Percentiles rank a stretch among this genome's conserved stretches.
phyloP scores from a whole-genome alignment of 176 grass and related monocot species.

The Carex myosuroides region DNA sequence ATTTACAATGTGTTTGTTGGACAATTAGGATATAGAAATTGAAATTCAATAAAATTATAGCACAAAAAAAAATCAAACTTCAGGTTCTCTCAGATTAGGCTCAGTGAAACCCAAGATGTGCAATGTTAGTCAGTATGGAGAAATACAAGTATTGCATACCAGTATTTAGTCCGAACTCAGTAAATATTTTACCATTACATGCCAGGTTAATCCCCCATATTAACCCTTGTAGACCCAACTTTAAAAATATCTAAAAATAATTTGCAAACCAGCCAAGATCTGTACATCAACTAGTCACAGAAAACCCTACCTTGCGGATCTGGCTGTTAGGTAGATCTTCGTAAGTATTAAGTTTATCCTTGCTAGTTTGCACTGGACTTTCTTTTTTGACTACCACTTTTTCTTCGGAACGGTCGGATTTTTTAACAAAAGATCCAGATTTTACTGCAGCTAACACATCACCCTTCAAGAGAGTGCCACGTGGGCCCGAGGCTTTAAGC shows the following conservation, averaged over 20 bases:
- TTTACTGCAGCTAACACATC: slow-evolving; percentile 75
- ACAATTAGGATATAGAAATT: background rate
- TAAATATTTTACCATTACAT: slow-evolving; percentile 18
- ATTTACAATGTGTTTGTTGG: background rate
- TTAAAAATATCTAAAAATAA: slow-evolving; percentile 6
- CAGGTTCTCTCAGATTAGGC: background rate
- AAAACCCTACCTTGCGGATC: slow-evolving; percentile 78
- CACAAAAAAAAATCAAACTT: background rate
- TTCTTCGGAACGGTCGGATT: slow-evolving; percentile 39
- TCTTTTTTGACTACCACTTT: slow-evolving; percentile 32
- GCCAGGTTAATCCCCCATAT: background rate
- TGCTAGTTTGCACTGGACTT: slow-evolving; percentile 33
- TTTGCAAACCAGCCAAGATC: background rate
- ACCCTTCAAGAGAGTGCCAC: slow-evolving; percentile 92
- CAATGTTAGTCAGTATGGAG: background rate
- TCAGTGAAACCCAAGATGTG: background rate
- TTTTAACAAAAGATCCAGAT: slow-evolving; percentile 37
- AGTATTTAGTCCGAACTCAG: background rate
- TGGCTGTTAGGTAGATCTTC: slow-evolving; percentile 83
- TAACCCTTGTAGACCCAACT: background rate
- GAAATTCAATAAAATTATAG: background rate
- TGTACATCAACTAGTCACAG: background rate
- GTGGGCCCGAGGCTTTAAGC: slow-evolving; percentile 80
- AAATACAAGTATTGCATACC: background rate
- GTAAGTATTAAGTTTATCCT: slow-evolving; percentile 34